phyloP scores from a whole-genome alignment of 345 rosid genomes.

The Lepidium didymum region DNA sequence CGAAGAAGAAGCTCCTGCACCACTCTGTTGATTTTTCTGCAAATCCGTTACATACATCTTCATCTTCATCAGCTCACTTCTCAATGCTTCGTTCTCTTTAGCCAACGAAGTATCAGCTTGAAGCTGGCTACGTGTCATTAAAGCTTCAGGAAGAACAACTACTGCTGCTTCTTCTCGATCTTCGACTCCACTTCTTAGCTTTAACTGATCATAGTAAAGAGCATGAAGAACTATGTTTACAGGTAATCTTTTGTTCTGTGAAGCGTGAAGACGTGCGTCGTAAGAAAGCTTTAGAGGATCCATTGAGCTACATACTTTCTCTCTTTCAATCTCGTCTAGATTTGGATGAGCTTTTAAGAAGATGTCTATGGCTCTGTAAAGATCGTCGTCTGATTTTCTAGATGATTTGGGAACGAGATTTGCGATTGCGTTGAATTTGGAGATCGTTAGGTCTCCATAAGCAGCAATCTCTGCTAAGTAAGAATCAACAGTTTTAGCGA shows the following conservation, averaged over 20 bases:
- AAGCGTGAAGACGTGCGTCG: slow-evolving; percentile 94
- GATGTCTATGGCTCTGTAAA: slow-evolving; percentile 82
- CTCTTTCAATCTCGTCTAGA: slow-evolving; percentile 87
- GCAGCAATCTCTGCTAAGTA: slow-evolving; percentile 77
- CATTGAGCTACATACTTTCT: slow-evolving; percentile 85
- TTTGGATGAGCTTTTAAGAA: slow-evolving; percentile 87
- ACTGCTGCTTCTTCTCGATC: slow-evolving; percentile 24
- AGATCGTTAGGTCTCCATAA: slow-evolving; percentile 48
- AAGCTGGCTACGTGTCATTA: slow-evolving; percentile 45
- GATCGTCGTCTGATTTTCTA: slow-evolving; percentile 72
- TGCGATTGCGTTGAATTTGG: slow-evolving; percentile 84
- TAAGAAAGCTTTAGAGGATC: slow-evolving; percentile 77
- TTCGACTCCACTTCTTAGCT: slow-evolving; percentile 58
- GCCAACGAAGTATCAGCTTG: slow-evolving; percentile 58
- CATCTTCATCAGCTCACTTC: slow-evolving; percentile 82
- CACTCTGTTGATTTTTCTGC: slow-evolving; percentile 36
- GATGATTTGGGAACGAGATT: slow-evolving; percentile 65
- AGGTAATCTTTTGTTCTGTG: slow-evolving; percentile 88
- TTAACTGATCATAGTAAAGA: slow-evolving; percentile 81
- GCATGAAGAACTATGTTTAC: slow-evolving; percentile 84
- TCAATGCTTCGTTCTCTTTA: slow-evolving; percentile 78
- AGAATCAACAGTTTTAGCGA: slow-evolving; percentile 62
- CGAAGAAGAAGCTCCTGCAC: slow-evolving; percentile 28
- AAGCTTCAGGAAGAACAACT: slow-evolving; percentile 30
- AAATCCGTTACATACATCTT: slow-evolving; percentile 64